A percentile compares a stretch with the other conserved stretches of the same genome.
Conservation (phyloP, 2,329 filamentous ascomycete genomes). For the Zymoseptoria passerinii region DNA sequence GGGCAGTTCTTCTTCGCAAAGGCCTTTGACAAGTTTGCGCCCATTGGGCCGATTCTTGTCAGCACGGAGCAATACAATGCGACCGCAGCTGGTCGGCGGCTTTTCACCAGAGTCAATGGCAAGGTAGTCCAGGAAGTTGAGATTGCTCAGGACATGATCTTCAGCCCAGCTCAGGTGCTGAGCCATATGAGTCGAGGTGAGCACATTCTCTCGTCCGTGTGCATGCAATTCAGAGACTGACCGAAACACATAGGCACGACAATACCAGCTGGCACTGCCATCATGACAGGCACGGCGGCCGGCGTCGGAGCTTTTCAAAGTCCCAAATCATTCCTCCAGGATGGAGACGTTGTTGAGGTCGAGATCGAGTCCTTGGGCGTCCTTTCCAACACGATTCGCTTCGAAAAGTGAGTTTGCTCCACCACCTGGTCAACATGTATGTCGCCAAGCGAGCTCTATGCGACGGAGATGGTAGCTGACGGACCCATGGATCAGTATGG, state of each 20-base stretch:
- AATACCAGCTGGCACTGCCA: slow-evolving; percentile 30
- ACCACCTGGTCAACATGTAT: background rate
- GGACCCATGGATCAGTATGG: background rate
- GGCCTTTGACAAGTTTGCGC: slow-evolving; percentile 50
- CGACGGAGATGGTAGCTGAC: background rate
- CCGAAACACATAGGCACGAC: slow-evolving; percentile 6
- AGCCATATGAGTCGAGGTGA: slow-evolving; percentile 36
- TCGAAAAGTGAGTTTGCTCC: background rate
- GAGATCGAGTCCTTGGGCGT: slow-evolving; percentile 1
- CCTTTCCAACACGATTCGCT: background rate
- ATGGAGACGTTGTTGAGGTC: slow-evolving; percentile 18
- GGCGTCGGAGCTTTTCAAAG: slow-evolving; percentile 26
- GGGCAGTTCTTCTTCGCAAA: slow-evolving; percentile 52
- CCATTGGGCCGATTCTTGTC: slow-evolving; percentile 45
- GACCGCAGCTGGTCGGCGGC: slow-evolving; percentile 31
- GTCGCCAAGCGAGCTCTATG: background rate
- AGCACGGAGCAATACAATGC: slow-evolving; percentile 34
- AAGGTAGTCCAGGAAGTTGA: slow-evolving; percentile 35
- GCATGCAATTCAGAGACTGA: slow-evolving; percentile 6
- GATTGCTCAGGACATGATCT: slow-evolving; percentile 30
- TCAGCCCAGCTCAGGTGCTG: slow-evolving; percentile 8
- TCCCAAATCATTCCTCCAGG: slow-evolving; percentile 22
- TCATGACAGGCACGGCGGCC: slow-evolving; percentile 41
- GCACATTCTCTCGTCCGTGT: slow-evolving; percentile 28
- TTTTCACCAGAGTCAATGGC: slow-evolving; percentile 44